Conservation (phyloP, 192 early-diverging fungal genomes). For the Rhizophagus prolifer region DNA sequence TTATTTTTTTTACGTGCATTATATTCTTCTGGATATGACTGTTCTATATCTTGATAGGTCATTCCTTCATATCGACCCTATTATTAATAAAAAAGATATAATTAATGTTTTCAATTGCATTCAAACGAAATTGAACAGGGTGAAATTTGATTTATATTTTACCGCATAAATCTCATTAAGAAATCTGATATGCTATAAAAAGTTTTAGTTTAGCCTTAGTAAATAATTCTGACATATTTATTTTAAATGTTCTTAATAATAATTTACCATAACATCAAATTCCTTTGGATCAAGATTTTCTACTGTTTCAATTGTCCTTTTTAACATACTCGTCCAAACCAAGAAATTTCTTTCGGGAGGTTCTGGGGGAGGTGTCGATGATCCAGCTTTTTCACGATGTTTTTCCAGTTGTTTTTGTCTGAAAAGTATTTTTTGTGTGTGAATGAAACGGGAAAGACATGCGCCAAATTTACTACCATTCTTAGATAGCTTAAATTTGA, state of each 20-base stretch:
- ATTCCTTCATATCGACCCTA: conserved; percentile 64
- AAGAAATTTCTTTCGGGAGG: conserved; percentile 39
- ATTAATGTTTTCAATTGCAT: neutral
- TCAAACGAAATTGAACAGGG: neutral
- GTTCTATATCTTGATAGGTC: conserved; percentile 79
- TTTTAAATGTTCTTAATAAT: neutral
- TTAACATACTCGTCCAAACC: conserved; percentile 89
- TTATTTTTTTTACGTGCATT: conserved; percentile 80
- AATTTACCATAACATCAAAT: conserved; percentile 67
- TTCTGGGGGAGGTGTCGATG: neutral
- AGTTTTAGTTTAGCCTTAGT: neutral
- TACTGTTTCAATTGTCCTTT: conserved; percentile 81
- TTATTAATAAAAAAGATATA: neutral
- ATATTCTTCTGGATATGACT: conserved; percentile 78
- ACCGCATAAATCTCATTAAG: conserved; percentile 96
- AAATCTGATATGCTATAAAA: conserved; percentile 61
- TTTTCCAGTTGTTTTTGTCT: conserved; percentile 41
- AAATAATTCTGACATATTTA: neutral
- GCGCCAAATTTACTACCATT: conserved; percentile 69
- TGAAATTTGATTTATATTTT: conserved; percentile 17
- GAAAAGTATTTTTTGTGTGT: conserved; percentile 52
- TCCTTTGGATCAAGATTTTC: conserved; percentile 75
- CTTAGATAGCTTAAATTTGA: conserved; percentile 73
- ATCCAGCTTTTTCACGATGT: conserved; percentile 1
- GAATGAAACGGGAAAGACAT: conserved; percentile 79